Evolutionary conservation across 176 grass and related monocot species (phyloP).

Genomic region (Microstegium vimineum): DNA sequence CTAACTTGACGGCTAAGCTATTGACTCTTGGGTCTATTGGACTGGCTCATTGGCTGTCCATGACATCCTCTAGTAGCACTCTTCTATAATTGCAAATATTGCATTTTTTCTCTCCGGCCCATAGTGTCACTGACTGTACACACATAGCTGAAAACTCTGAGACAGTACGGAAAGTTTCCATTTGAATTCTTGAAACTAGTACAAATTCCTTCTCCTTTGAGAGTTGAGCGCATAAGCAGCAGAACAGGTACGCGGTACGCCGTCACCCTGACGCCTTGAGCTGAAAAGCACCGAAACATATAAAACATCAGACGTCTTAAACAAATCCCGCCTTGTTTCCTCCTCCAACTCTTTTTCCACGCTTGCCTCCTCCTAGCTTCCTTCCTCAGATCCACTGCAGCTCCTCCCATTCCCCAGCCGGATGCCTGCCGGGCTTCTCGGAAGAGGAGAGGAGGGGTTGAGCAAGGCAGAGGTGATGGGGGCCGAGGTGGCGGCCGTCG

Average conservation of each 20-base stretch:
- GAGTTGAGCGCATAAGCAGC: neutral
- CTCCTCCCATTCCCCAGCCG: neutral
- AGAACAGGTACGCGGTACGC: neutral
- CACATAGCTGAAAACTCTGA: neutral
- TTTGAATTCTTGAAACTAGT: neutral
- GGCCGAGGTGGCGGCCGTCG: conserved; percentile 4
- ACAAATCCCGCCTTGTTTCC: conserved; percentile 12
- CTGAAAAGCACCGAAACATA: conserved; percentile 21
- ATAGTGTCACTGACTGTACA: too few species aligned
- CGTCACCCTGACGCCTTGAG: neutral
- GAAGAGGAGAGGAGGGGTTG: neutral
- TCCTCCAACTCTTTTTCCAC: neutral
- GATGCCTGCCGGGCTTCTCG: neutral
- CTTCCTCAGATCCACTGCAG: conserved; percentile 33
- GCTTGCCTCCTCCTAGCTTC: neutral
- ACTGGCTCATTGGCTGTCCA: too few species aligned
- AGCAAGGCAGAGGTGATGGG: neutral
- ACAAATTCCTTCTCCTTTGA: neutral
- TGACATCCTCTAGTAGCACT: too few species aligned
- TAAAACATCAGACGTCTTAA: neutral
- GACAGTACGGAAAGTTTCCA: neutral
- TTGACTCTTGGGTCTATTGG: too few species aligned
- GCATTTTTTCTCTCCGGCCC: too few species aligned
- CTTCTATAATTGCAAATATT: too few species aligned
- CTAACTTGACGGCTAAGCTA: too few species aligned